Base-by-base conservation (phyloP, 805 yeast genomes). In the Schwanniomyces occidentalis region DNA sequence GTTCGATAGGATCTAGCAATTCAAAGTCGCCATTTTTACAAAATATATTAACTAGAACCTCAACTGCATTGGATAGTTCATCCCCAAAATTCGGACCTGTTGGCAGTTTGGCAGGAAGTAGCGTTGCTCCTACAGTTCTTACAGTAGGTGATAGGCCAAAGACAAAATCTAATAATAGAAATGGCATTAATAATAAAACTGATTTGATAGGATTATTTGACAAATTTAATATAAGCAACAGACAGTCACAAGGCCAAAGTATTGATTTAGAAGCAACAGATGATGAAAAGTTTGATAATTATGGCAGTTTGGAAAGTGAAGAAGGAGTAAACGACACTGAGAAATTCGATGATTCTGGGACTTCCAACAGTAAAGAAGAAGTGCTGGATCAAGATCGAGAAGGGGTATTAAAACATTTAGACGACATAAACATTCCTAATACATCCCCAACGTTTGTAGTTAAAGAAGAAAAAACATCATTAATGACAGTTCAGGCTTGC, bases 121-220 rank as follows among this genome's bases (percentile, higher is more conserved):
- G 43, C 9, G 46, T 45, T 2, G 55, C 56, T 1, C 56, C 64
- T 5, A 42, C 55, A 5, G 37, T 55, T 3, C 52, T 46, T 5
- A 53, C 54, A 2, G 42, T 41, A 4, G 46, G 41, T 6, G 48
- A 44, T 4, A 48, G 37, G 6, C 13, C 27, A 8, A 34, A 24
- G 18, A 18, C n/a, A 12, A 34, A 33, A 1, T 27, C 38, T 8
- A 22, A 14, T 6, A 18, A 20, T 17, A 15, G 15, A 8, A 26
- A 14, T n/a, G 8, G 9, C 5, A 32, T 20, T 4, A 23, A 26
- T 16, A 28, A 23, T 14, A 41, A 34, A 34, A 43, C 42, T 16
- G 61, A 57, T 31, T 49, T 63, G 36, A 56, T 61, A 29, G 67
- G 56, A 10, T 44, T 63, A 16, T 60, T 63, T 40, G 68, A 58